Conservation (phyloP, 208 protist genomes). For the Leishmania aethiopica region DNA sequence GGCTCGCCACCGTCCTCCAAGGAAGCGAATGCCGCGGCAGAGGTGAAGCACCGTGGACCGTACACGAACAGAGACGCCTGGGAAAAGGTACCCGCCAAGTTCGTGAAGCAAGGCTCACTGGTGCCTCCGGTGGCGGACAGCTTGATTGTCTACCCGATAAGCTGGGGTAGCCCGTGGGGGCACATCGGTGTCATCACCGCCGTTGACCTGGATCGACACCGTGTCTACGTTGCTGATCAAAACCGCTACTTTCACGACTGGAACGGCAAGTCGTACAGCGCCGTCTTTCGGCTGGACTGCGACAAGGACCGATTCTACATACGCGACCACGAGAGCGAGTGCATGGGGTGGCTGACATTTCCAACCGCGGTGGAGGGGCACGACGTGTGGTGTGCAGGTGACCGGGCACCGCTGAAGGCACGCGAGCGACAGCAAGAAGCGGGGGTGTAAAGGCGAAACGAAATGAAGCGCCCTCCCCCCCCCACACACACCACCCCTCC, state of each 20-base stretch:
- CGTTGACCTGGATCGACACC: constrained; percentile 33
- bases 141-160: constrained; percentile 83
- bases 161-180: constrained; percentile 57
- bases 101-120: constrained; percentile 53
- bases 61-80: constrained; percentile 27
- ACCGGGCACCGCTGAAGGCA: background rate
- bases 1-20: background rate
- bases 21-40: background rate
- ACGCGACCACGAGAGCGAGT: constrained; percentile 61
- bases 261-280: constrained; percentile 51
- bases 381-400: background rate
- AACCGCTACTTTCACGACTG: constrained; percentile 84
- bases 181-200: constrained; percentile 86
- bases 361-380: constrained; percentile 26
- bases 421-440: background rate
- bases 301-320: constrained; percentile 60
- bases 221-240: constrained; percentile 76
- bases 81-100: constrained; percentile 48
- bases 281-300: constrained; percentile 50
- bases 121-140: constrained; percentile 51
- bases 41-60: constrained; percentile 6
- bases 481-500: background rate
- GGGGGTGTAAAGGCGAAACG: background rate
- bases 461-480: background rate
- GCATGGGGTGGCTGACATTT: constrained; percentile 55